Conservation (phyloP, 106 monocot genomes). For the Gastrodia elata region DNA sequence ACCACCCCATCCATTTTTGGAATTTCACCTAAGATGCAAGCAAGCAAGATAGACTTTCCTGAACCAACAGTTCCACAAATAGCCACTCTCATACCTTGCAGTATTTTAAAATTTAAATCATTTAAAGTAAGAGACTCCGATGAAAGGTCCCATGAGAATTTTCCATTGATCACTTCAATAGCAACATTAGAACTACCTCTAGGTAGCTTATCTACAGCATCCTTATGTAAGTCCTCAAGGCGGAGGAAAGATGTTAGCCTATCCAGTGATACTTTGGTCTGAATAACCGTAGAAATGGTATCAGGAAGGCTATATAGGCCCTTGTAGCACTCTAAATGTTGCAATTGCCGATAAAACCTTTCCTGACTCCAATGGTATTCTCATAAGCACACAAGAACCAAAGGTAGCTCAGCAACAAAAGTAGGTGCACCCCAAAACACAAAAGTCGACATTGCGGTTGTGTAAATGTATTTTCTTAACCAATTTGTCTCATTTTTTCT, state of each 20-base stretch:
- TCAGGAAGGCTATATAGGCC: slow-evolving; percentile 37
- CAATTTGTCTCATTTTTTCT: slow-evolving; percentile 31
- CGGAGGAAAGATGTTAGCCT: slow-evolving; percentile 37
- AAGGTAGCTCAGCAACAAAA: slow-evolving; percentile 40
- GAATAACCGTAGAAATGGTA: slow-evolving; percentile 26
- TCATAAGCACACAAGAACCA: slow-evolving; percentile 38
- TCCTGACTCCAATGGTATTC: slow-evolving; percentile 42
- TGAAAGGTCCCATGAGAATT: slow-evolving; percentile 54
- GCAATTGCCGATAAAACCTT: slow-evolving; percentile 49
- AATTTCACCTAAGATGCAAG: slow-evolving; percentile 77
- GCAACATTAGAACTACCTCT: slow-evolving; percentile 26
- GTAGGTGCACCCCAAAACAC: slow-evolving; percentile 35
- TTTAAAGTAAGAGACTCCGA: slow-evolving; percentile 43
- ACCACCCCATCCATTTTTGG: slow-evolving; percentile 50
- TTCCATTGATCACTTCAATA: slow-evolving; percentile 36
- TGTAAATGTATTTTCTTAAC: slow-evolving; percentile 29
- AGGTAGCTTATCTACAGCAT: slow-evolving; percentile 34
- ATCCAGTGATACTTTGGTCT: slow-evolving; percentile 44
- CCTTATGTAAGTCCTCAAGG: slow-evolving; percentile 26
- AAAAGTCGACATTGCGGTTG: slow-evolving; percentile 22
- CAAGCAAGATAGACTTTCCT: slow-evolving; percentile 76
- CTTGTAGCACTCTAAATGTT: slow-evolving; percentile 36
- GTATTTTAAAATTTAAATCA: slow-evolving; percentile 54
- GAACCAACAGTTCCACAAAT: slow-evolving; percentile 88
- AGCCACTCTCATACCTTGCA: slow-evolving; percentile 65